Evolutionary conservation across 1,284 basidiomycete genomes (phyloP).

Genomic region (Xerocomus minutiporus): DNA sequence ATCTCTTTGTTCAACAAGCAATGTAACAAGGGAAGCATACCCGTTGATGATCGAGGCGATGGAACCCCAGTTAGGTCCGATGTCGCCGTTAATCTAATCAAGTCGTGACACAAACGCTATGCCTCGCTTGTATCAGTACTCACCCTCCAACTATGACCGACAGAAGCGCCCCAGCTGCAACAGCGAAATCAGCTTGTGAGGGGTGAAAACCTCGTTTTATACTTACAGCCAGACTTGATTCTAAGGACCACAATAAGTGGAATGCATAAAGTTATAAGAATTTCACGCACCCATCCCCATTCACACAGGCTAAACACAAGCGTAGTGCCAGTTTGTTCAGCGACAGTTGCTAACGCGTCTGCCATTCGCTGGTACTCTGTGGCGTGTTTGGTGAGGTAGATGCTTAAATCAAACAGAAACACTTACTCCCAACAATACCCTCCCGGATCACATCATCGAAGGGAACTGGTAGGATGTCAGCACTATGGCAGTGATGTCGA

Average conservation of each 20-base stretch:
- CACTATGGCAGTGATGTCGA: not conserved
- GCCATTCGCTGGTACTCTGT: conserved; percentile 52
- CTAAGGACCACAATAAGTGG: conserved; percentile 29
- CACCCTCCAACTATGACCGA: conserved; percentile 51
- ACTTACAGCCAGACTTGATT: conserved; percentile 55
- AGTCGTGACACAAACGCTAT: not conserved
- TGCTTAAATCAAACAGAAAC: not conserved
- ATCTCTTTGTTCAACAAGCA: not conserved
- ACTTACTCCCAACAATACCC: conserved; percentile 53
- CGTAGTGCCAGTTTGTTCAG: conserved; percentile 41
- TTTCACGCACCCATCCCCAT: conserved; percentile 50
- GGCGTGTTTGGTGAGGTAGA: not conserved
- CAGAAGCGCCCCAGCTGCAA: conserved; percentile 21
- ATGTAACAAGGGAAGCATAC: conserved; percentile 15
- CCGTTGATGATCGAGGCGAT: conserved; percentile 39
- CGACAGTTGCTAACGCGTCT: conserved; percentile 44
- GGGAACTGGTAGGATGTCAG: conserved; percentile 36
- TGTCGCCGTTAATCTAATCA: conserved; percentile 21
- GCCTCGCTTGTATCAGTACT: conserved; percentile 4
- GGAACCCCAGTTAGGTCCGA: conserved; percentile 31
- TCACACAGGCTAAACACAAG: conserved; percentile 51
- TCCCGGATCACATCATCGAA: conserved; percentile 48
- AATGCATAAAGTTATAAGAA: not conserved
- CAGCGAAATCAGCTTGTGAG: not conserved
- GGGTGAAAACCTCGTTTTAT: conserved; percentile 27